Base-by-base conservation (phyloP, 2,329 filamentous ascomycete species). In the Alternaria tenuissima region DNA sequence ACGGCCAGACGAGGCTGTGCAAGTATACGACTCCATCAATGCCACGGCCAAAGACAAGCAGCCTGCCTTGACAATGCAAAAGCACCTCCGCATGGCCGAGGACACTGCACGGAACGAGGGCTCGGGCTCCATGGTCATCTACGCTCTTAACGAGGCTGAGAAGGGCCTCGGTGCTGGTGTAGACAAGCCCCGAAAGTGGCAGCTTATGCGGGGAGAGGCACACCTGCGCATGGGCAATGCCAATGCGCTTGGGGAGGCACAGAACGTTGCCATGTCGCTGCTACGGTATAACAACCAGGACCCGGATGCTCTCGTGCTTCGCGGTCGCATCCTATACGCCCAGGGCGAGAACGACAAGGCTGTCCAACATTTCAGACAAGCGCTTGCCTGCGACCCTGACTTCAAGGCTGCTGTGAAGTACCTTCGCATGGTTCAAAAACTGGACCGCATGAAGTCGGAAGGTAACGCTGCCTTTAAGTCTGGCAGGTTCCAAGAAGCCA, bases 291-390 rank as follows among this genome's bases (percentile, higher is more conserved):
- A 98, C 82, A 93, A 85, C 77, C 91, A 94, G 76, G 95, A 99
- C 74, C 94, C 95, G 2, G 95, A 99, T 81, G 95, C 94, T 1
- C 83, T 99, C 65, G 92, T 97, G 6, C 87, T 99, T 52, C 88
- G 94, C 48, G 95, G 94, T 24, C 88, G 93, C 64, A 91, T 93
- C 16, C 85, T 97, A 51, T 98, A 98, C 73, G 90, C 89, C 4
- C 92, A 95, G 76, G 95, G 95, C 30, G 95, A 99, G 69, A 97
- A 97, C 73, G 92, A 96, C 3, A 96, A 97, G 84, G 94, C 95
- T 2, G 86, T 97, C 43, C 91, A 94, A 76, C 92, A 96, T 78
- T 95, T 98, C 82, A 88, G 93, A 66, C 92, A 95, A 81, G 95
- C 94, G 20, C 82, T 97, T 57, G 91, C 86, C 77, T 93, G 94